Evolutionary conservation across 345 rosid species (phyloP).

Genomic region (Populus davidiana): DNA sequence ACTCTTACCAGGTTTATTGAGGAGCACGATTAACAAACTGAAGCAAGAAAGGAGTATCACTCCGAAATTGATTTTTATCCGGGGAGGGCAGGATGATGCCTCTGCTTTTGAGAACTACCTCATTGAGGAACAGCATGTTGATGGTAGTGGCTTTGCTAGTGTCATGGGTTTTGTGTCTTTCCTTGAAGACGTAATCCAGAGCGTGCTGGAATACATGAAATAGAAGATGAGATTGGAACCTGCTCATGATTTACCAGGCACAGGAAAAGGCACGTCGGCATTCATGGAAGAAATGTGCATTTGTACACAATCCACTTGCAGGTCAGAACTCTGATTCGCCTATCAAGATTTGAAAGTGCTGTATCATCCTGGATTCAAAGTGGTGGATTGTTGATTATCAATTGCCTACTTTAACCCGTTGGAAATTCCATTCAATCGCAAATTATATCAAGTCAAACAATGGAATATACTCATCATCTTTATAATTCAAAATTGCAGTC

Average conservation of each 20-base stretch:
- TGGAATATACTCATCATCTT: constrained; percentile 1
- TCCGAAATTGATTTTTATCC: constrained; percentile 75
- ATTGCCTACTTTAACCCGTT: neutral
- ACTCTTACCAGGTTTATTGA: constrained; percentile 54
- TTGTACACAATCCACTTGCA: neutral
- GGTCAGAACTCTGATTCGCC: neutral
- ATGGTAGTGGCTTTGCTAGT: constrained; percentile 76
- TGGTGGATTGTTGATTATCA: neutral
- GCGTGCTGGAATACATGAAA: constrained; percentile 82
- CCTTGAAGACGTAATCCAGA: constrained; percentile 75
- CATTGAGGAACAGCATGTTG: constrained; percentile 95
- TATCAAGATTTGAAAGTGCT: neutral
- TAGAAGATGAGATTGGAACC: constrained; percentile 21
- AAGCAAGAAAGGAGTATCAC: constrained; percentile 89
- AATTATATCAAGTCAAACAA: constrained; percentile 6
- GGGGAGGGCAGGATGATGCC: constrained; percentile 83
- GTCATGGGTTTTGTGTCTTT: constrained; percentile 91
- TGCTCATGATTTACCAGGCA: neutral
- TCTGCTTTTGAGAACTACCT: constrained; percentile 80
- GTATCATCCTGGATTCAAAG: neutral
- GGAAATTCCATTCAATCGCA: neutral
- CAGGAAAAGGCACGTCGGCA: neutral
- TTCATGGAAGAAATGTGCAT: neutral
- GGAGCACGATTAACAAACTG: constrained; percentile 72
- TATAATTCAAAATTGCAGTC: constrained; percentile 10